Conservation (phyloP, 345 rosid genomes). For the Gossypium stocksii region DNA sequence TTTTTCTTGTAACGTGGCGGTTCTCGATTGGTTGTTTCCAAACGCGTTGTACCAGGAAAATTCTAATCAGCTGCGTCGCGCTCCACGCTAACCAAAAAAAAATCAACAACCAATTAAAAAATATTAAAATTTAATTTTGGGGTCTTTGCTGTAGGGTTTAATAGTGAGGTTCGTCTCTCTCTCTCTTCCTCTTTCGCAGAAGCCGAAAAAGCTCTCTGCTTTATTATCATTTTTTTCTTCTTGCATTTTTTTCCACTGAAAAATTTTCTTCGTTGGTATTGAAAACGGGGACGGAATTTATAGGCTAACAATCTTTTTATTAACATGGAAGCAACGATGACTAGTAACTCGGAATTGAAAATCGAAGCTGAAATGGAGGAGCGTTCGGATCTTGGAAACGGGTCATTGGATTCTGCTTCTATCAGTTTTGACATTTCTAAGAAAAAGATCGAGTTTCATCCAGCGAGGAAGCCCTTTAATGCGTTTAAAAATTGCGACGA, state of each 20-base stretch:
- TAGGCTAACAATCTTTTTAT: not conserved
- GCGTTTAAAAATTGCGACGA: constrained; percentile 29
- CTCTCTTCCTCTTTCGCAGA: constrained; percentile 28
- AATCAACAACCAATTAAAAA: not conserved
- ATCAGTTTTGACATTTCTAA: constrained; percentile 11
- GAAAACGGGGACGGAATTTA: not conserved
- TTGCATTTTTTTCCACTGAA: constrained; percentile 6
- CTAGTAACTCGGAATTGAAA: constrained; percentile 17
- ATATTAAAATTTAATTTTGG: not conserved
- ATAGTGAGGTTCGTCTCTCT: constrained; percentile 19
- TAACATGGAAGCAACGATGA: constrained; percentile 22
- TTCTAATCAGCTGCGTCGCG: constrained; percentile 3
- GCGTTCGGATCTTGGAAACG: constrained; percentile 25
- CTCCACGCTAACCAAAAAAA: not conserved
- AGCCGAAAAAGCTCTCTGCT: constrained; percentile 39
- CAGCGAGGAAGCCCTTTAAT: constrained; percentile 48
- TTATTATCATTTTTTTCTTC: not conserved
- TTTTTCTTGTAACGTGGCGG: not conserved
- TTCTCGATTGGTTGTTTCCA: not conserved
- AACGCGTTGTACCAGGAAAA: not conserved
- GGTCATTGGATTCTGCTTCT: constrained; percentile 32
- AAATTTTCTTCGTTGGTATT: not conserved
- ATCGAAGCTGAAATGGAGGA: constrained; percentile 17
- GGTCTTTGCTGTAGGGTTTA: constrained; percentile 53
- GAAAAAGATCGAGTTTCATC: constrained; percentile 59